Conservation (phyloP, 805 yeast species). For the Pichia exigua region DNA sequence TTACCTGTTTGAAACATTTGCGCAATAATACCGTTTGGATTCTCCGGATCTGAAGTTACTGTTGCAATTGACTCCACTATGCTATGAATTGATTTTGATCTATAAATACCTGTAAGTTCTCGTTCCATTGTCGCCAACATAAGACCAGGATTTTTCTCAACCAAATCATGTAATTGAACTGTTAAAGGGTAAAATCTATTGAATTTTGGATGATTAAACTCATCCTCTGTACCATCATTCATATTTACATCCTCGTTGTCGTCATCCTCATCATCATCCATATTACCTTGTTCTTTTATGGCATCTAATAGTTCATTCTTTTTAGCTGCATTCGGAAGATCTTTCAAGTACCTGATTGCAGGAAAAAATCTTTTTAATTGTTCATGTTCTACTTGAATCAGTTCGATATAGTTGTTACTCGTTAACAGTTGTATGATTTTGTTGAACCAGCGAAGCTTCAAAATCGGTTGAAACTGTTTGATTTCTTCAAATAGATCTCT, state of each 20-base stretch:
- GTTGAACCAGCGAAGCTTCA: conserved; percentile 29
- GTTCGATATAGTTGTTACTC: conserved; percentile 20
- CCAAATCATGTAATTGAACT: conserved; percentile 49
- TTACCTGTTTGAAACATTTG: conserved; percentile 44
- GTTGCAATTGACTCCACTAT: conserved; percentile 11
- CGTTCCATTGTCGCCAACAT: conserved; percentile 49
- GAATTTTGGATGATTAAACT: conserved; percentile 23
- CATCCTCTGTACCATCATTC: conserved; percentile 11
- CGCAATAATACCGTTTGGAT: conserved; percentile 9
- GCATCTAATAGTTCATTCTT: conserved; percentile 9
- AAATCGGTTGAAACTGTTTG: conserved; percentile 35
- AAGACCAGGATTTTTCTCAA: conserved; percentile 41
- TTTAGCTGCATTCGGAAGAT: conserved; percentile 13
- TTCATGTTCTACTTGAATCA: conserved; percentile 21
- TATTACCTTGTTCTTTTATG: conserved; percentile 7
- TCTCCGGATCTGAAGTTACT: conserved; percentile 18
- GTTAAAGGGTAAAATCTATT: conserved; percentile 48
- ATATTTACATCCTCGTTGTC: conserved; percentile 11
- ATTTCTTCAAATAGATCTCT: conserved; percentile 55
- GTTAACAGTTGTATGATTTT: conserved; percentile 46
- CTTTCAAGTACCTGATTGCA: conserved; percentile 20
- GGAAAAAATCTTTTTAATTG: conserved; percentile 16
- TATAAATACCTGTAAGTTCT: conserved; percentile 40
- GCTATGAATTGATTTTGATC: conserved; percentile 8
- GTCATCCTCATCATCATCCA: conserved; percentile 30